A percentile compares a stretch with the other conserved stretches of the same genome.
phyloP scores from a whole-genome alignment of 306 rosid genomes.

The Carpinus fangiana region DNA sequence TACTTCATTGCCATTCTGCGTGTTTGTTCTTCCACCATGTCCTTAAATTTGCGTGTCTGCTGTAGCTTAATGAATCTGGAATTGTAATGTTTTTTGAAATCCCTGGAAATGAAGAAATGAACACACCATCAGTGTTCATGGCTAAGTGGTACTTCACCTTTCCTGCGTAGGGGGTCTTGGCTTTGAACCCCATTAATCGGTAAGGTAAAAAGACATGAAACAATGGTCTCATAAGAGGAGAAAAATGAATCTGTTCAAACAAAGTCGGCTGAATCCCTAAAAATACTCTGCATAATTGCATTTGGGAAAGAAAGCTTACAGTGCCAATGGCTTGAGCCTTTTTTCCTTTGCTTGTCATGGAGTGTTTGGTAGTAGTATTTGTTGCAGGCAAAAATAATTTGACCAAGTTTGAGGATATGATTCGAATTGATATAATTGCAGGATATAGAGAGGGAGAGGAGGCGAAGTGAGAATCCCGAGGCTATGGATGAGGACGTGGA shows the following conservation, averaged over 20 bases:
- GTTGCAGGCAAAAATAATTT: neutral
- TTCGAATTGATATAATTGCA: conserved; percentile 10
- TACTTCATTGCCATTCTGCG: neutral
- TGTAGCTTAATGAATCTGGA: neutral
- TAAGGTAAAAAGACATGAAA: neutral
- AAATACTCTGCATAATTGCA: neutral
- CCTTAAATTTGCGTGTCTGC: neutral
- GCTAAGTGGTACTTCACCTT: neutral
- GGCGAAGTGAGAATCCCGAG: conserved; percentile 48
- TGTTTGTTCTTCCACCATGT: neutral
- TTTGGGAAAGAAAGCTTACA: neutral
- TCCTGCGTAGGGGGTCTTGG: neutral
- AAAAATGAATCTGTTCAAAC: neutral
- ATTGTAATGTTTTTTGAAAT: neutral
- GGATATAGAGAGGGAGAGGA: conserved; percentile 57
- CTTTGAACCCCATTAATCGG: neutral
- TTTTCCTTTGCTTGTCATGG: neutral
- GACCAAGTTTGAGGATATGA: neutral
- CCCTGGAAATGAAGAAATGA: neutral
- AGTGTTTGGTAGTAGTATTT: neutral
- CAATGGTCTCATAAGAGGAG: neutral
- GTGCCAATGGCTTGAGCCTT: neutral
- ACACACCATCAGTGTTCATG: neutral
- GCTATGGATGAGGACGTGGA: conserved; percentile 53
- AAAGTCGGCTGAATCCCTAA: neutral